phyloP scores from a whole-genome alignment of 2,329 filamentous ascomycete genomes.

The Epichloe typhina region DNA sequence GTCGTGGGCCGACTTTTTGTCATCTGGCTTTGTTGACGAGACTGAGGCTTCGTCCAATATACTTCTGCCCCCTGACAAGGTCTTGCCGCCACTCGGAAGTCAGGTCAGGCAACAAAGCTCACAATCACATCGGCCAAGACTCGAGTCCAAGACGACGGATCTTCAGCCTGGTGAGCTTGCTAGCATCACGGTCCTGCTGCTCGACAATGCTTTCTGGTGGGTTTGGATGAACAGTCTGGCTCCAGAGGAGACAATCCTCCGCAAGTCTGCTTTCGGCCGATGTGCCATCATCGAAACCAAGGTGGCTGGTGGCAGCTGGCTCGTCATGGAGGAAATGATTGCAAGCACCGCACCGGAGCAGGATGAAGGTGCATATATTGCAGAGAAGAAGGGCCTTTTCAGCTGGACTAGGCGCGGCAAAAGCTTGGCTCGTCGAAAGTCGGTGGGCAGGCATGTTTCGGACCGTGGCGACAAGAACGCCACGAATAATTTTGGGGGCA shows the following conservation, averaged over 20 bases:
- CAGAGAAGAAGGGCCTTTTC: conserved; percentile 91
- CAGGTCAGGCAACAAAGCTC: conserved; percentile 67
- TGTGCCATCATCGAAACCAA: conserved; percentile 85
- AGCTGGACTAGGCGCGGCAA: conserved; percentile 65
- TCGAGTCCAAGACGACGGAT: conserved; percentile 49
- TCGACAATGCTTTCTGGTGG: conserved; percentile 99
- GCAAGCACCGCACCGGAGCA: conserved; percentile 82
- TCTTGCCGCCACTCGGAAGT: conserved; percentile 70
- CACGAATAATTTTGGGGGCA: conserved; percentile 33
- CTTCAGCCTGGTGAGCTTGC: conserved; percentile 89
- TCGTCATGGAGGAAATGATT: conserved; percentile 92
- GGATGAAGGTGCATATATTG: conserved; percentile 75
- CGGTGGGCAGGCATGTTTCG: conserved; percentile 48
- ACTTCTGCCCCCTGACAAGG: conserved; percentile 86
- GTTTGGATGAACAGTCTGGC: conserved; percentile 98
- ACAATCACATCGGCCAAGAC: conserved; percentile 63
- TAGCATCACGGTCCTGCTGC: conserved; percentile 71
- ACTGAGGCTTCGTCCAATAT: conserved; percentile 52
- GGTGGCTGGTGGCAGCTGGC: conserved; percentile 71
- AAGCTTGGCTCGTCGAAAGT: conserved; percentile 53
- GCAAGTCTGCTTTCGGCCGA: conserved; percentile 87
- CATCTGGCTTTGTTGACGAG: conserved; percentile 78
- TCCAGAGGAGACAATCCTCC: conserved; percentile 69
- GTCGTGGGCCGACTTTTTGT: conserved; percentile 96
- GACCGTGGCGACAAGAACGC: conserved; percentile 31